phyloP scores from a whole-genome alignment of 2,329 filamentous ascomycete species.

The Trichoderma guizhouense region DNA sequence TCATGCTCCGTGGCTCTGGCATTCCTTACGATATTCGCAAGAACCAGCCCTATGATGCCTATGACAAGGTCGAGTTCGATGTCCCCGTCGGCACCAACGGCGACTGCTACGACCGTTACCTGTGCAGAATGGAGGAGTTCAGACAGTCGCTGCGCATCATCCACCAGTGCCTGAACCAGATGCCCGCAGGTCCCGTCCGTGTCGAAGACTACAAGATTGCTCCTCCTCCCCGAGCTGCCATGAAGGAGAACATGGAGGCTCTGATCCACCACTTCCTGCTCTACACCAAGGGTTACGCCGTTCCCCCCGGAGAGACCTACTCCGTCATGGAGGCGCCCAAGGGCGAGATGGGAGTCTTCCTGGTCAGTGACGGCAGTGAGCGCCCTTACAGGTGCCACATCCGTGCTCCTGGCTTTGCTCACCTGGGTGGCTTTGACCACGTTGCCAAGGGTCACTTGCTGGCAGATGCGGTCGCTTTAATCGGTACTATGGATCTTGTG shows the following conservation, averaged over 20 bases:
- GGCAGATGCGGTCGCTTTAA: constrained; percentile 94
- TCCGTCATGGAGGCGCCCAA: constrained; percentile 98
- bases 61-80: constrained; percentile 97
- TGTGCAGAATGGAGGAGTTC: constrained; percentile 99
- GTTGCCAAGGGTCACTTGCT: constrained; percentile 87
- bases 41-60: constrained; percentile 94
- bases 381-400: constrained; percentile 97
- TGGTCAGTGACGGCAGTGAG: constrained; percentile 95
- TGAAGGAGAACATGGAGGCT: constrained; percentile 99
- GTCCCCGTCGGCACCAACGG: constrained; percentile 95
- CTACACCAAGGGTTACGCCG: constrained; percentile 97
- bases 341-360: constrained; percentile 97
- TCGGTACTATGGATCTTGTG: constrained; percentile 85
- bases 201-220: constrained; percentile 99
- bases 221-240: constrained; percentile 90
- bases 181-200: constrained; percentile 89
- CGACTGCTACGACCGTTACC: constrained; percentile 98
- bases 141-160: constrained; percentile 97
- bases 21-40: constrained; percentile 96
- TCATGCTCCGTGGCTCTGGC: constrained; percentile 96
- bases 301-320: constrained; percentile 97
- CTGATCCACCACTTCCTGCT: constrained; percentile 98
- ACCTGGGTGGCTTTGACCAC: constrained; percentile 91
- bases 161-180: constrained; percentile 98
- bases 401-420: constrained; percentile 92